Evolutionary conservation across 148 eudicot genomes (phyloP).

Genomic region (Chenopodium album): DNA sequence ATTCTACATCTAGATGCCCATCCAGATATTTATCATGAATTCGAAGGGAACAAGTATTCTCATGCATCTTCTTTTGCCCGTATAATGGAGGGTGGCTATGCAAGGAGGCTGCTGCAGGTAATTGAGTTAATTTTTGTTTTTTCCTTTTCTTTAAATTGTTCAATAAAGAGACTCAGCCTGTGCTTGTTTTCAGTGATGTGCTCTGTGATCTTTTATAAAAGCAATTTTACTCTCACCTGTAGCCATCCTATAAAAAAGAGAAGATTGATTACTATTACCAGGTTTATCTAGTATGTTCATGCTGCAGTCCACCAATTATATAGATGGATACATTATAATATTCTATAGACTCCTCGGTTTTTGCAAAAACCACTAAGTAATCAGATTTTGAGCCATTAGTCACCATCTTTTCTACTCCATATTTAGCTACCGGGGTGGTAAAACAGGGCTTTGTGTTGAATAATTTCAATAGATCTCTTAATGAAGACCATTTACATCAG

Average conservation of each 20-base stretch:
- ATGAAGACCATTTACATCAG: neutral
- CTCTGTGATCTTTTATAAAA: neutral
- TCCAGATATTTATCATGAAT: constrained; percentile 88
- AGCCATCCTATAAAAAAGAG: neutral
- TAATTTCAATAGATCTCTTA: neutral
- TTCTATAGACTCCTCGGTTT: neutral
- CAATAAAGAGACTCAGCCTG: neutral
- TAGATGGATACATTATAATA: neutral
- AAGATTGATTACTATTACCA: neutral
- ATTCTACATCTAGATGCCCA: constrained; percentile 95
- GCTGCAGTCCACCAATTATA: neutral
- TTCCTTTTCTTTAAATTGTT: neutral
- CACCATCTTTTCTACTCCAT: neutral
- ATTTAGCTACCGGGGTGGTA: neutral
- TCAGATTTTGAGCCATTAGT: constrained; percentile 2
- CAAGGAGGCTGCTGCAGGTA: constrained; percentile 86
- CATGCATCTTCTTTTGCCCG: constrained; percentile 98
- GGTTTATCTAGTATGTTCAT: neutral
- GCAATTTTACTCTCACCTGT: neutral
- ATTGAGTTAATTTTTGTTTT: constrained; percentile 14
- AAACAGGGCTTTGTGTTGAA: neutral
- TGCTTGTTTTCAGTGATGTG: neutral
- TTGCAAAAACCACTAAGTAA: neutral
- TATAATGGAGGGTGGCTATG: constrained; percentile 99
- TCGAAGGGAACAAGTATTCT: constrained; percentile 91